These are phyloP conservation scores for Cercophora sp. DNA, from an alignment of 495 filamentous ascomycete species.

Conservation along the genomic window DNA sequence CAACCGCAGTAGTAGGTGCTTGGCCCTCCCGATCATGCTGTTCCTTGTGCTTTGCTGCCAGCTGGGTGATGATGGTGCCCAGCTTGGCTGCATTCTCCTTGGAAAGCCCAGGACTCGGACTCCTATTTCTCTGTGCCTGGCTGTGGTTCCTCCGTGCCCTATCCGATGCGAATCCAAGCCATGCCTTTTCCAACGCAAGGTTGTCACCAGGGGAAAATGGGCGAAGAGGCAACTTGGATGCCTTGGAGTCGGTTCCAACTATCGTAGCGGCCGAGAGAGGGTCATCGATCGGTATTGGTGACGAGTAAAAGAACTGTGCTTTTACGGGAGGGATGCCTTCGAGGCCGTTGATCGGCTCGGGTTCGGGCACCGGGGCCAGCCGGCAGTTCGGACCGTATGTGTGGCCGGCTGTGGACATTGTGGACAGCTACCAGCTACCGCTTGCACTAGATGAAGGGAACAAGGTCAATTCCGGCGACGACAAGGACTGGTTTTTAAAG, in stretches of 20 bases:
- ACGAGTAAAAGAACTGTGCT: slow-evolving; percentile 79
- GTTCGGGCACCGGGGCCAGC: slow-evolving; percentile 34
- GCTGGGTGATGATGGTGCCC: slow-evolving; percentile 43
- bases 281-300: slow-evolving; percentile 74
- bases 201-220: slow-evolving; percentile 78
- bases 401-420: slow-evolving; percentile 26
- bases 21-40: slow-evolving; percentile 32
- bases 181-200: slow-evolving; percentile 66
- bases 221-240: slow-evolving; percentile 56
- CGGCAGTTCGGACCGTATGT: slow-evolving; percentile 39
- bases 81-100: slow-evolving; percentile 36
- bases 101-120: slow-evolving; percentile 29
- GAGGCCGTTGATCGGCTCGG: slow-evolving; percentile 26
- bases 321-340: slow-evolving; percentile 51
- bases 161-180: slow-evolving; percentile 52
- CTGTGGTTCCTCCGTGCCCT: slow-evolving; percentile 39
- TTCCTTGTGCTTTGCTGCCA: slow-evolving; percentile 32
- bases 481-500: too few relatives aligned
- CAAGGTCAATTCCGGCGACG: slow-evolving; percentile 31
- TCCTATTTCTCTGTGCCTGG: slow-evolving; percentile 26
- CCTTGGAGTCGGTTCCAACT: slow-evolving; percentile 45
- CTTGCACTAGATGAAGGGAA: slow-evolving; percentile 44
- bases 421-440: slow-evolving; percentile 1
- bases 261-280: slow-evolving; percentile 66
- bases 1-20: slow-evolving; percentile 18